Percentiles rank a stretch among this genome's conserved stretches.
These are phyloP conservation scores for Ochetophila trinervis DNA, from an alignment of 306 rosid species.

Conservation along the genomic window DNA sequence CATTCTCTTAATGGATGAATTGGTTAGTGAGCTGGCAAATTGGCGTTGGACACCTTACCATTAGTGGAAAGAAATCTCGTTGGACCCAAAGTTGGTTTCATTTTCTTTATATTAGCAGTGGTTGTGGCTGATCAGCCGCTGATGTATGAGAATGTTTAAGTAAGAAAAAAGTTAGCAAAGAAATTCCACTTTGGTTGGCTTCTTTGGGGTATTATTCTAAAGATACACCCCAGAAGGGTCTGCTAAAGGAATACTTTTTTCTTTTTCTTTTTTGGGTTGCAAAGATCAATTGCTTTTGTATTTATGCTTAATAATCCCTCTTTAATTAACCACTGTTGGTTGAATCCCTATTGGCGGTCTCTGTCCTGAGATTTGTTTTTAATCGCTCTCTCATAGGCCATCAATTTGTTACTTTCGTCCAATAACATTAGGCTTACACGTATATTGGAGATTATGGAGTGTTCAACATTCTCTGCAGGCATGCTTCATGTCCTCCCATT, in stretches of 20 bases:
- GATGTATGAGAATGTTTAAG: slow-evolving; percentile 19
- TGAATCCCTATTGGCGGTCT: slow-evolving; percentile 29
- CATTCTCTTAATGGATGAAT: slow-evolving; percentile 31
- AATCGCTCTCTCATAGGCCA: slow-evolving; percentile 16
- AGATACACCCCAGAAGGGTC: slow-evolving; percentile 28
- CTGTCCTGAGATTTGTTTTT: slow-evolving; percentile 21
- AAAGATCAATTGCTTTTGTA: slow-evolving; percentile 32
- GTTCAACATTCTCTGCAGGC: slow-evolving; percentile 10
- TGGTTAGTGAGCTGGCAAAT: slow-evolving; percentile 18
- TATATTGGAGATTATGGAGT: slow-evolving; percentile 26
- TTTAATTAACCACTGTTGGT: slow-evolving; percentile 26
- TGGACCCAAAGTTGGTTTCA: slow-evolving; percentile 1
- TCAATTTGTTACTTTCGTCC: slow-evolving; percentile 30
- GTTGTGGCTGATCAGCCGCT: too few relatives aligned
- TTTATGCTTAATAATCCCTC: slow-evolving; percentile 19
- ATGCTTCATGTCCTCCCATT: slow-evolving; percentile 16
- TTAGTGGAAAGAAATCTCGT: slow-evolving; percentile 36
- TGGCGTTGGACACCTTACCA: slow-evolving; percentile 31
- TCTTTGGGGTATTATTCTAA: neutral
- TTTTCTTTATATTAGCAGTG: slow-evolving; percentile 10
- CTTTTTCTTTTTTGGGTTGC: neutral
- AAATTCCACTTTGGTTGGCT: slow-evolving; percentile 28
- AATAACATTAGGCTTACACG: slow-evolving; percentile 22
- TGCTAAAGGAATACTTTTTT: slow-evolving; percentile 7
- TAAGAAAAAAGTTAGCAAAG: slow-evolving; percentile 13